Percentiles rank a stretch among this genome's conserved stretches.
phyloP scores from a whole-genome alignment of 352 stramenopile species.

The Saprolegnia parasitica region DNA sequence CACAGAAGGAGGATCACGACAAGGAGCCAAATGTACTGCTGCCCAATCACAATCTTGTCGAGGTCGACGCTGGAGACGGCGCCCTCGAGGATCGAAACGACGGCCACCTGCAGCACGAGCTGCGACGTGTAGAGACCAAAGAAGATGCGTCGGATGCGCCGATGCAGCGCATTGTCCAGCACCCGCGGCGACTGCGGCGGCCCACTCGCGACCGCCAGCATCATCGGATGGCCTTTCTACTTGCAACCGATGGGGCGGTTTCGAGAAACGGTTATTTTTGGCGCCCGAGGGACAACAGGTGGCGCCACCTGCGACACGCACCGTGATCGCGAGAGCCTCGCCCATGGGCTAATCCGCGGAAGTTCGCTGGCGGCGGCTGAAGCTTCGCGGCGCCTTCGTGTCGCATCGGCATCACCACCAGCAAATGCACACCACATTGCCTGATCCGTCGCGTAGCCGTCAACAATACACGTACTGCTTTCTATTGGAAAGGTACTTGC shows the following conservation, averaged over 20 bases:
- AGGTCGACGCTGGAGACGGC: conserved; percentile 28
- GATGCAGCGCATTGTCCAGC: conserved; percentile 12
- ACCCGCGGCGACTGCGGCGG: neutral
- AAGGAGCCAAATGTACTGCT: conserved; percentile 23
- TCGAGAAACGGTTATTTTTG: too few species aligned
- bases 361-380: neutral
- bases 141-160: conserved; percentile 40
- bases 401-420: neutral
- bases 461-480: too few species aligned
- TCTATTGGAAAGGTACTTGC: too few species aligned
- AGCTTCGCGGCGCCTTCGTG: neutral
- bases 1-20: conserved; percentile 34
- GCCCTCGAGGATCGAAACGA: conserved; percentile 31
- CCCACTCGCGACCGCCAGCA: neutral
- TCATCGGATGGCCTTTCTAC: neutral
- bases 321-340: neutral
- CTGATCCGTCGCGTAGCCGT: too few species aligned
- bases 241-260: neutral
- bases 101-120: conserved; percentile 36
- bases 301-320: neutral
- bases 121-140: conserved; percentile 44
- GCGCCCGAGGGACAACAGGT: too few species aligned
- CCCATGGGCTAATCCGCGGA: neutral
- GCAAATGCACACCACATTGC: too few species aligned
- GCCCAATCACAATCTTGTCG: neutral